Evolutionary conservation across 257 asterid genomes (phyloP).

Genomic region (Scutellaria galericulata): DNA sequence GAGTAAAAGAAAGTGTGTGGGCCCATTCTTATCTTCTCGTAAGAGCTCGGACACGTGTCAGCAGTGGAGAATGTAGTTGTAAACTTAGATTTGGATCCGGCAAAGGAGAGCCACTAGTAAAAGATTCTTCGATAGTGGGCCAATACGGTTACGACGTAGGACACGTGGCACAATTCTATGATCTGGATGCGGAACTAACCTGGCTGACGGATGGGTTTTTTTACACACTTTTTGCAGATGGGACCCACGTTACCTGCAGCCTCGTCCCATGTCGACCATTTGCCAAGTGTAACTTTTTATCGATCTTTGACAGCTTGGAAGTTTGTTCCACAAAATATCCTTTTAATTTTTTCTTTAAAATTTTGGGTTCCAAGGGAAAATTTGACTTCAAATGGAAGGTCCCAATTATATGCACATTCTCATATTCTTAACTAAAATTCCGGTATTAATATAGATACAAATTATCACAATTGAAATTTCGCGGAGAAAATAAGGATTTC

Average conservation of each 20-base stretch:
- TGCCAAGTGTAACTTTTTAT: not conserved
- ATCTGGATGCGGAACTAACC: conserved; percentile 40
- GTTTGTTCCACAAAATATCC: not conserved
- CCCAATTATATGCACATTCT: too few species aligned
- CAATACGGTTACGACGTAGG: not conserved
- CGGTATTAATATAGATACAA: too few species aligned
- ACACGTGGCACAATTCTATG: conserved; percentile 42
- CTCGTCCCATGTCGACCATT: conserved; percentile 39
- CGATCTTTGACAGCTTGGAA: conserved; percentile 21
- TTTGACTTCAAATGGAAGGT: too few species aligned
- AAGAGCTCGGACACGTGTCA: conserved; percentile 16
- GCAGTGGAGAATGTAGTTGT: not conserved
- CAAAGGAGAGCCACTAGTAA: conserved; percentile 52
- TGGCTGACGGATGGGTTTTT: conserved; percentile 30
- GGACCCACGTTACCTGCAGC: conserved; percentile 37
- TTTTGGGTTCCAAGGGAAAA: too few species aligned
- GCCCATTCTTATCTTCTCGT: conserved; percentile 47
- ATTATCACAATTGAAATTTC: too few species aligned
- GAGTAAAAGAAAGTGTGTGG: conserved; percentile 48
- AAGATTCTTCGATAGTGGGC: conserved; percentile 32
- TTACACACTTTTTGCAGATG: conserved; percentile 37
- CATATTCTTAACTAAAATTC: too few species aligned
- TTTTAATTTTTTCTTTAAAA: not conserved
- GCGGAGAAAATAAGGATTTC: too few species aligned
- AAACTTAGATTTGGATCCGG: conserved; percentile 30